phyloP scores from a whole-genome alignment of 257 asterid genomes.

The Jacaranda copaia region DNA sequence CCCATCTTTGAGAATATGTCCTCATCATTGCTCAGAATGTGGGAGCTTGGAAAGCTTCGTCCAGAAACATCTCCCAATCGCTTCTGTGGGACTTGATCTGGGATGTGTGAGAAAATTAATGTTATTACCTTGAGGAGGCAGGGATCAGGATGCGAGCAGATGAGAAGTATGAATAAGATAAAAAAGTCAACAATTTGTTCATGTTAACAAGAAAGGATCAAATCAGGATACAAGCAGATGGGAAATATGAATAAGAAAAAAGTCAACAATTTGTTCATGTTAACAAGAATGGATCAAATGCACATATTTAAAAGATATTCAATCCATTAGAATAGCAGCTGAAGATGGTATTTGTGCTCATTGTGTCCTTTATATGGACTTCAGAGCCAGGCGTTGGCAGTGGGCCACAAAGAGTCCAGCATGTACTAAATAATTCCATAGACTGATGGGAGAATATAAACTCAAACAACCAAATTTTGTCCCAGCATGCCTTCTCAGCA shows the following conservation, averaged over 20 bases:
- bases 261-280: neutral
- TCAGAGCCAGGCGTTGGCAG: too few relatives aligned
- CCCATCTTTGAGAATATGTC: conserved; percentile 53
- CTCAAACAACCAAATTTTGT: too few relatives aligned
- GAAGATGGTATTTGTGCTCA: too few relatives aligned
- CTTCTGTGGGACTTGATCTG: conserved; percentile 49
- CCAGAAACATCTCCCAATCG: conserved; percentile 39
- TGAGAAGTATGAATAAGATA: neutral
- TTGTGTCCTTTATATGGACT: too few relatives aligned
- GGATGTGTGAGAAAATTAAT: neutral
- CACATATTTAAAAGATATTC: too few relatives aligned
- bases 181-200: neutral
- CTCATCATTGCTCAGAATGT: conserved; percentile 58
- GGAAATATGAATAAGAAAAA: neutral
- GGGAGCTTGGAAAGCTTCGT: conserved; percentile 39
- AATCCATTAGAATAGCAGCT: too few relatives aligned
- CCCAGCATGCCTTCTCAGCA: too few relatives aligned
- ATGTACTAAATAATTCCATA: too few relatives aligned
- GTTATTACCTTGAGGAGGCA: neutral
- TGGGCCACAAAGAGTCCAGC: too few relatives aligned
- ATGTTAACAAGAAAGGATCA: too few relatives aligned
- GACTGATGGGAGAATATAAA: too few relatives aligned
- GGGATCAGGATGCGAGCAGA: neutral
- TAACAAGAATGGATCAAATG: too few relatives aligned
- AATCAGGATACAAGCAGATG: neutral